These are phyloP conservation scores for Aphanoascus verrucosus DNA, from an alignment of 2,329 filamentous ascomycete species.

Conservation along the genomic window DNA sequence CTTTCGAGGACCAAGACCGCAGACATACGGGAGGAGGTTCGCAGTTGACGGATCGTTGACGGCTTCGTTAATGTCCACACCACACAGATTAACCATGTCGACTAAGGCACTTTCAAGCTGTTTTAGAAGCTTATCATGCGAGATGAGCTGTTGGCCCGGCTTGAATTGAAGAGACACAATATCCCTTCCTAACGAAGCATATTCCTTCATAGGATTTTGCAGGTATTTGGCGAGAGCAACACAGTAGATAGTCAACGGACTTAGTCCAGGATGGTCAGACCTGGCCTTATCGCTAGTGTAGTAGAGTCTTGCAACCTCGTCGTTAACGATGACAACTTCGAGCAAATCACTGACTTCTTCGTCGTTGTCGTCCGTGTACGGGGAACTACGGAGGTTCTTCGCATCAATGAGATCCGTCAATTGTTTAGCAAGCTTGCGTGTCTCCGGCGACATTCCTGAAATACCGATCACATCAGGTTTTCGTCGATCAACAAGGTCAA, in stretches of 20 bases:
- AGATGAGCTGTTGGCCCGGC: conserved; percentile 75
- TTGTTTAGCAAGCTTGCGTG: conserved; percentile 70
- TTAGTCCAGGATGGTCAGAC: conserved; percentile 69
- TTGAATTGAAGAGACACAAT: conserved; percentile 81
- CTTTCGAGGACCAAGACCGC: conserved; percentile 85
- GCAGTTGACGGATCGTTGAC: conserved; percentile 70
- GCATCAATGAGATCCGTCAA: conserved; percentile 67
- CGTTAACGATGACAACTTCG: conserved; percentile 85
- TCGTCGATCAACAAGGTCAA: conserved; percentile 65
- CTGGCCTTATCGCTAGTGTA: conserved; percentile 75
- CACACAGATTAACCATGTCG: conserved; percentile 94
- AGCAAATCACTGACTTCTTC: conserved; percentile 68
- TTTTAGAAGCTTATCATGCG: conserved; percentile 74
- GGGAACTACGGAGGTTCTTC: conserved; percentile 63
- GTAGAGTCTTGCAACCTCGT: conserved; percentile 93
- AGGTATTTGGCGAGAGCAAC: conserved; percentile 81
- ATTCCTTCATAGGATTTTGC: conserved; percentile 93
- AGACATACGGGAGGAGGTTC: conserved; percentile 80
- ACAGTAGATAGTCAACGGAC: conserved; percentile 75
- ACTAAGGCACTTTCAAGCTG: conserved; percentile 94
- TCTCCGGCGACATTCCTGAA: conserved; percentile 79
- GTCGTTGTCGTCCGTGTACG: conserved; percentile 74
- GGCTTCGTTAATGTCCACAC: conserved; percentile 90
- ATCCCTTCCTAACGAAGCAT: conserved; percentile 82
- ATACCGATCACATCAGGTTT: conserved; percentile 84